Evolutionary conservation across 2,329 filamentous ascomycete species (phyloP), one percentile per base, ranked within the genome.

Genomic region (Paracamarosporium sp.): DNA sequence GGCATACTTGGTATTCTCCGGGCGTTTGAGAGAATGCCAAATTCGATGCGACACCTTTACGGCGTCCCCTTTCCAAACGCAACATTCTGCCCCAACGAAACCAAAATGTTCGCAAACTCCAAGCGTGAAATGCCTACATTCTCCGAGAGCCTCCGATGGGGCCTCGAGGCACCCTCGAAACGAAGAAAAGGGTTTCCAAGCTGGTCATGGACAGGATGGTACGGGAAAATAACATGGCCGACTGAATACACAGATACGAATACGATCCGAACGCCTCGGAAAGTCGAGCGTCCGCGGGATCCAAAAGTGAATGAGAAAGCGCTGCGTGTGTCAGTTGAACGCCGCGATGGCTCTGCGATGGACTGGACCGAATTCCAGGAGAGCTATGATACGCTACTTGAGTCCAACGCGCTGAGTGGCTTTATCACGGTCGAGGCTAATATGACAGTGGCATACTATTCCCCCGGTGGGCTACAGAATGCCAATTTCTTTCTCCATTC

Each of bases 141-240:
- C 24, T 33, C 41, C 7, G 48, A 59, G 25, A 50, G 56, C n/a
- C 52, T 59, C 9, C 25, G 17, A 1, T 59, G 56, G 56, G 13
- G 13, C n/a, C 25, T 59, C 13, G 27, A 44, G 13, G 25, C 4
- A n/a, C 45, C 56, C 3, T 53, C 51, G 22, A 27, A 30, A 40
- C 56, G 56, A 17, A 45, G 56, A 2, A 17, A 41, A 35, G 51
- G 51, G 6, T 59, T 59, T 36, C 56, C 56, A 8, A 59, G 56
- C 22, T 59, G 56, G 56, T 59, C 56, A 15, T 59, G 56, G 56
- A 59, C 56, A 11, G 56, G 56, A 25, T 56, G 59, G 43, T 53
- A 46, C 28, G 59, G 59, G n/a, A 50, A 44, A 17, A 40, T 55
- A 2, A 25, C 11, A 1, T 61, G 55, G 55, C 59, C 55, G 8